Conservation (phyloP, 495 filamentous ascomycete genomes). For the Podospora tetraspora region DNA sequence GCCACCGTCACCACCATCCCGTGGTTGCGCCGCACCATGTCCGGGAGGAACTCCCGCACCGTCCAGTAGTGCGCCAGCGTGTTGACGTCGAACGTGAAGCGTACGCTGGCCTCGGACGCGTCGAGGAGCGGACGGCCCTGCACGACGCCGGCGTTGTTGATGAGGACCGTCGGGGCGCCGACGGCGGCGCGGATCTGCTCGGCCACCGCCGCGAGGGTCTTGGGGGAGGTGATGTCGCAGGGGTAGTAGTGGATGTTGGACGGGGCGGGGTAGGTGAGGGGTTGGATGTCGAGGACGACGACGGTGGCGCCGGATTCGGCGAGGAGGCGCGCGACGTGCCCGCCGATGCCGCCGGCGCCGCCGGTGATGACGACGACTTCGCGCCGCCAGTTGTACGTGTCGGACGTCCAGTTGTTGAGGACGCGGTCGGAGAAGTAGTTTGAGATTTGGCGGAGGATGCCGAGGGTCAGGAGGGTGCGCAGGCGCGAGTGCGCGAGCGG, state of each 20-base stretch:
- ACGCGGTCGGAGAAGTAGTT: conserved; percentile 47
- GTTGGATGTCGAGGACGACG: conserved; percentile 64
- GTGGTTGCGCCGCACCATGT: conserved; percentile 58
- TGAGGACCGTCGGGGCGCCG: conserved; percentile 62
- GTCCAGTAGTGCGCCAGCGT: conserved; percentile 63
- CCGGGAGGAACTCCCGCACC: conserved; percentile 59
- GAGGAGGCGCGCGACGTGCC: conserved; percentile 54
- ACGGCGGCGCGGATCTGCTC: conserved; percentile 47
- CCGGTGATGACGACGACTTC: conserved; percentile 71
- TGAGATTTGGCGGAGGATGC: conserved; percentile 44
- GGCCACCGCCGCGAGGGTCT: conserved; percentile 44
- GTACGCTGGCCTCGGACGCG: conserved; percentile 49
- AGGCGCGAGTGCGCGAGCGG: conserved; percentile 44
- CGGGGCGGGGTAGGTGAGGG: conserved; percentile 38
- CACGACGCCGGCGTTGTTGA: conserved; percentile 70
- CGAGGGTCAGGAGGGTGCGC: conserved; percentile 45
- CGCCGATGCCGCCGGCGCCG: conserved; percentile 65
- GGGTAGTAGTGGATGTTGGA: conserved; percentile 55
- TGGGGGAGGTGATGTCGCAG: conserved; percentile 57
- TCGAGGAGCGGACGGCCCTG: conserved; percentile 57
- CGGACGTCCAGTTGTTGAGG: conserved; percentile 56
- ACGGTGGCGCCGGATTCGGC: conserved; percentile 55
- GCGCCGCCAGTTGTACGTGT: conserved; percentile 61
- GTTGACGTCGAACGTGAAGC: conserved; percentile 69
- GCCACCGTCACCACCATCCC: conserved; percentile 72